These are phyloP conservation scores for Chlamydomonas sphaeroides DNA, from an alignment of 139 green algal genomes.

Conservation along the genomic window DNA sequence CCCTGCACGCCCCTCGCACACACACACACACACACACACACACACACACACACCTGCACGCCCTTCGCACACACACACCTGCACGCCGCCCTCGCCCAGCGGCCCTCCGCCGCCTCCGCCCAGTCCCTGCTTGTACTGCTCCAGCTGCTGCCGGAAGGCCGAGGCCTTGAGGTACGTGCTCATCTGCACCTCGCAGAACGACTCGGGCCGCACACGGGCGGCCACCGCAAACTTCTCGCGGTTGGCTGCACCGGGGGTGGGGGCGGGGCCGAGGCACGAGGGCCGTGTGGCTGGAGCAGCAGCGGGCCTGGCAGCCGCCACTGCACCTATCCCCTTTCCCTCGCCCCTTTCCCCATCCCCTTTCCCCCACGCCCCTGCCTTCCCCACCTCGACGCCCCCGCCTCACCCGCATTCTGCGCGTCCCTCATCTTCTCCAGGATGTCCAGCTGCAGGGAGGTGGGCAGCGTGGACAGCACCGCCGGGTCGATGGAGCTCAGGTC, in stretches of 20 bases:
- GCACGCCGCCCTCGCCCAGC: conserved; percentile 1
- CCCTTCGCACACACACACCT: not conserved
- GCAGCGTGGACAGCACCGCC: conserved; percentile 83
- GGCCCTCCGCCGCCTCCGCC: conserved; percentile 34
- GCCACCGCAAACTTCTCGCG: conserved; percentile 74
- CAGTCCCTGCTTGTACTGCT: conserved; percentile 56
- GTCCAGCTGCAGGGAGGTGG: conserved; percentile 89
- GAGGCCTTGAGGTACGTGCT: conserved; percentile 79
- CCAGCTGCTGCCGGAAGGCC: conserved; percentile 60
- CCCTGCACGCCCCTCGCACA: not conserved
- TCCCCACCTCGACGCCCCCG: too few relatives aligned
- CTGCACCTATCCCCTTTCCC: too few relatives aligned
- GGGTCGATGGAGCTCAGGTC: conserved; percentile 67
- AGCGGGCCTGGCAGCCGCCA: too few relatives aligned
- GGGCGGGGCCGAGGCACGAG: not conserved
- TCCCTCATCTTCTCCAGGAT: conserved; percentile 83
- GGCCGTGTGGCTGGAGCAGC: too few relatives aligned
- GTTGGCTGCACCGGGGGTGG: conserved; percentile 60
- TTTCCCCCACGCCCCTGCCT: not conserved
- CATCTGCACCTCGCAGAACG: conserved; percentile 78
- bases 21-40: not conserved
- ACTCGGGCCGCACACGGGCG: conserved; percentile 47
- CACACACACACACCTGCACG: not conserved
- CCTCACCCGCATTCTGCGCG: conserved; percentile 57
- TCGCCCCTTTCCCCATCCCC: not conserved